phyloP scores from a whole-genome alignment of 345 rosid genomes.

The Boechera stricta region DNA sequence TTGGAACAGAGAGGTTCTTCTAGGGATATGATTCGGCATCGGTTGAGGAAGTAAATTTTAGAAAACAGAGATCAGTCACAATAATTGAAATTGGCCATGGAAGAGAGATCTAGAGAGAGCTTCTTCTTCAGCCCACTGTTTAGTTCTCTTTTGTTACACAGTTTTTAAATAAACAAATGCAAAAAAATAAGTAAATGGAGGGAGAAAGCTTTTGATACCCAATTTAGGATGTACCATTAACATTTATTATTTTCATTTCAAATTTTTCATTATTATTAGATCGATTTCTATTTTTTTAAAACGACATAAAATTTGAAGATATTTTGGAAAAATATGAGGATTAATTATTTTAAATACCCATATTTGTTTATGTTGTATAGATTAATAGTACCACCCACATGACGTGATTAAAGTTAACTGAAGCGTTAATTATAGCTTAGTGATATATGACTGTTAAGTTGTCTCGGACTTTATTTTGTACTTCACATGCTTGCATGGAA shows the following conservation, averaged over 20 bases:
- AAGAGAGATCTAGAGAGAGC: slow-evolving; percentile 37
- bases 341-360: no score
- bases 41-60: not conserved
- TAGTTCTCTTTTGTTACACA: slow-evolving; percentile 7
- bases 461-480: no score
- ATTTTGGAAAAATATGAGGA: no score
- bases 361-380: no score
- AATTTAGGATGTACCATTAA: not conserved
- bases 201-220: slow-evolving; percentile 19
- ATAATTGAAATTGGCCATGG: not conserved
- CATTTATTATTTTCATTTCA: not conserved
- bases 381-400: no score
- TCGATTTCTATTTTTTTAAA: no score
- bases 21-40: slow-evolving; percentile 36
- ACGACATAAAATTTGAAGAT: no score
- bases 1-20: slow-evolving; percentile 55
- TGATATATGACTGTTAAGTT: no score
- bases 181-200: slow-evolving; percentile 24
- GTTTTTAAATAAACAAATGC: slow-evolving; percentile 6
- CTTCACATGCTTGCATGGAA: no score
- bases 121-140: slow-evolving; percentile 29
- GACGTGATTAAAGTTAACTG: no score
- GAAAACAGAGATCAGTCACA: not conserved
- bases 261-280: no score
- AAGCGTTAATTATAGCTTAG: no score